phyloP scores from a whole-genome alignment of 1,284 basidiomycete genomes.

The Puccinia coronata region DNA sequence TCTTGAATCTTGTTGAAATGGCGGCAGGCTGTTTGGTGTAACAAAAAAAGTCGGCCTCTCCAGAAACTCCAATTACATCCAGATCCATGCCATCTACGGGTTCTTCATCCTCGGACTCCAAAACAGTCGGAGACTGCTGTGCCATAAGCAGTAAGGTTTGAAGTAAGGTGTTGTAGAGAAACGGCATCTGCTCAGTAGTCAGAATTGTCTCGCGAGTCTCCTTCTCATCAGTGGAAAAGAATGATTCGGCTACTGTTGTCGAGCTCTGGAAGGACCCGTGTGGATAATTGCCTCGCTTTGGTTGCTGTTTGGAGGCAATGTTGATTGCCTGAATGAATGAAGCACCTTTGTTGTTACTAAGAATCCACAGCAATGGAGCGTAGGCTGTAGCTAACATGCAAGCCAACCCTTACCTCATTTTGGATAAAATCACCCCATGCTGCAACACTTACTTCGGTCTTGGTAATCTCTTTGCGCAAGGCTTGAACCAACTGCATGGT shows the following conservation, averaged over 20 bases:
- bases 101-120: too few species aligned
- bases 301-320: not conserved
- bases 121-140: too few species aligned
- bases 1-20: too few species aligned
- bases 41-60: too few species aligned
- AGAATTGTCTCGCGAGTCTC: not conserved
- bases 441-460: not conserved
- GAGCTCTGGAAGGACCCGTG: not conserved
- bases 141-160: not conserved
- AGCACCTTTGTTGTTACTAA: too few species aligned
- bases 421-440: not conserved
- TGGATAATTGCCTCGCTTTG: constrained; percentile 8
- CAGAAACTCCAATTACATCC: too few species aligned
- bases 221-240: not conserved
- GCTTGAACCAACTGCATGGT: not conserved
- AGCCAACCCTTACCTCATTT: not conserved
- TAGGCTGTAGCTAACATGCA: too few species aligned
- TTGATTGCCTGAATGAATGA: not conserved
- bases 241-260: not conserved
- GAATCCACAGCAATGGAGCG: too few species aligned
- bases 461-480: not conserved
- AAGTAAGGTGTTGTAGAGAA: not conserved
- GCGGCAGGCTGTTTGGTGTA: too few species aligned
- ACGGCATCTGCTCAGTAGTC: not conserved
- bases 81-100: too few species aligned